These are phyloP conservation scores for Colletotrichum tropicale DNA, from an alignment of 2,329 filamentous ascomycete genomes.

Conservation along the genomic window DNA sequence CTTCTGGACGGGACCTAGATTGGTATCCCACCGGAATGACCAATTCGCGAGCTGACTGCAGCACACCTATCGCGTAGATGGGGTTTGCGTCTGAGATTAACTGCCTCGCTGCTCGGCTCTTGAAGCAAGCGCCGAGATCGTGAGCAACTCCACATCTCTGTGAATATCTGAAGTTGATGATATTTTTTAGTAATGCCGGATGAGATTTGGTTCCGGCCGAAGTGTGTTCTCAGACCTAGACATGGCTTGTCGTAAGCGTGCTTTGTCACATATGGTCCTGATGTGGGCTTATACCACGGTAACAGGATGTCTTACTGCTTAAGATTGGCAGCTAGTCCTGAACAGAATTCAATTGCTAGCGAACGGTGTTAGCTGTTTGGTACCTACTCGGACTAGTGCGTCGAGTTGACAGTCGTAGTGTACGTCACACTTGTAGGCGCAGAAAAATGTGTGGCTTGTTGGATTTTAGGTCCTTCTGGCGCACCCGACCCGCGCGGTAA, in stretches of 20 bases:
- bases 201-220: not conserved
- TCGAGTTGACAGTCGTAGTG: rapidly evolving
- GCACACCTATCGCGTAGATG: rapidly evolving
- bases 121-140: not conserved
- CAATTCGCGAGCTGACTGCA: not conserved
- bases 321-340: not conserved
- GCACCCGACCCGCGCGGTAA: not conserved
- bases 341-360: not conserved
- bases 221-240: not conserved
- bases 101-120: not conserved
- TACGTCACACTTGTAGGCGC: not conserved
- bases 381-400: not conserved
- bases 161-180: not conserved
- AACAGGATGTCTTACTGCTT: not conserved
- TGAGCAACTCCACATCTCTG: rapidly evolving
- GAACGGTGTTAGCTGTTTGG: not conserved
- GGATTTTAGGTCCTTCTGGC: not conserved
- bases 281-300: not conserved
- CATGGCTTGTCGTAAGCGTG: not conserved
- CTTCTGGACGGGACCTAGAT: rapidly evolving
- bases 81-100: not conserved
- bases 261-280: not conserved
- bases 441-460: not conserved
- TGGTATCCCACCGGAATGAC: not conserved
- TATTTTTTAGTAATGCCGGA: not conserved